These are phyloP conservation scores for Phylloboletellus chloephorus DNA, from an alignment of 1,284 basidiomycete species.

Conservation along the genomic window DNA sequence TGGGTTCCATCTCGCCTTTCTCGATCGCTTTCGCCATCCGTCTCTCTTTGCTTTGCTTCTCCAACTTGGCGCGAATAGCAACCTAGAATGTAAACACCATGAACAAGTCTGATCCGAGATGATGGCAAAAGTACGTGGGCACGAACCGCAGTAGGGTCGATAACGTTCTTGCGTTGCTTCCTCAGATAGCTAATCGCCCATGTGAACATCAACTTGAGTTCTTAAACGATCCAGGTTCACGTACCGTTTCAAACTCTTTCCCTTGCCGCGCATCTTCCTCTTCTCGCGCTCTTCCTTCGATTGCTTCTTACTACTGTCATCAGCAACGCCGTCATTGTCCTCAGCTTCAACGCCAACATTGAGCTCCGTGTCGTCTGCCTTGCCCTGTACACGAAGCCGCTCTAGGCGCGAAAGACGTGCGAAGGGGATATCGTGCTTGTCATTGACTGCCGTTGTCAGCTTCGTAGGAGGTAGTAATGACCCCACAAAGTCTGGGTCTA, in stretches of 20 bases:
- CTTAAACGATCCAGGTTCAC: constrained; percentile 5
- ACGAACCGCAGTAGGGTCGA: constrained; percentile 80
- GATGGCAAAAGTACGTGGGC: neutral
- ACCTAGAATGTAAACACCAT: constrained; percentile 39
- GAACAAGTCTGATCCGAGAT: neutral
- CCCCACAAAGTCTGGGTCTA: constrained; percentile 84
- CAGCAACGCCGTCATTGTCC: constrained; percentile 36
- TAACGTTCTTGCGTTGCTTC: constrained; percentile 89
- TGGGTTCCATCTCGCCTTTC: constrained; percentile 36
- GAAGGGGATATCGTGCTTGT: constrained; percentile 54
- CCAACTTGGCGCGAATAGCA: constrained; percentile 63
- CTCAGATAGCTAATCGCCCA: constrained; percentile 52
- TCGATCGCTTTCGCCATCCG: constrained; percentile 41
- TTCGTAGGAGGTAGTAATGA: constrained; percentile 60
- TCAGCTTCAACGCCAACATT: constrained; percentile 32
- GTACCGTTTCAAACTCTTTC: constrained; percentile 77
- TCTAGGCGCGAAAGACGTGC: constrained; percentile 71
- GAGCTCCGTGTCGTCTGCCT: constrained; percentile 65
- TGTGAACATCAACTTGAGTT: neutral
- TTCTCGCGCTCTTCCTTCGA: constrained; percentile 59
- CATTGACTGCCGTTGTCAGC: constrained; percentile 51
- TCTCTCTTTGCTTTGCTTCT: constrained; percentile 56
- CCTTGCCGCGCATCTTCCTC: constrained; percentile 79
- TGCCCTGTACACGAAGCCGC: constrained; percentile 63
- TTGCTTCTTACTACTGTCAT: constrained; percentile 29